Percentiles rank a stretch among this genome's conserved stretches.
Evolutionary conservation across 2,329 filamentous ascomycete genomes (phyloP).

Genomic region (Fusarium chaquense): DNA sequence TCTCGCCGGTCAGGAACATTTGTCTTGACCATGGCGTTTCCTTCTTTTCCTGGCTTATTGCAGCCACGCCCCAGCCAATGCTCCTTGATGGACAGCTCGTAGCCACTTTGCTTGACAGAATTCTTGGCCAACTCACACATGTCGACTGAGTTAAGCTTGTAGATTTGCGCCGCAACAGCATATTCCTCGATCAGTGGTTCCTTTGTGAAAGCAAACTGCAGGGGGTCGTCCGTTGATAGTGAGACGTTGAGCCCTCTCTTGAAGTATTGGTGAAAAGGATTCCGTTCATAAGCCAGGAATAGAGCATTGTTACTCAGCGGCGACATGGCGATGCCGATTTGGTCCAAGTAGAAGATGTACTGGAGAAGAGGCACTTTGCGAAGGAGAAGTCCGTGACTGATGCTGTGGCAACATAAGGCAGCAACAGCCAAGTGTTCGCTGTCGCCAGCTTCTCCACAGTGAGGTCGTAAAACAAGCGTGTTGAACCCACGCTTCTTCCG

Average conservation of each 20-base stretch:
- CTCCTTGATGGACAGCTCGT: constrained; percentile 88
- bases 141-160: constrained; percentile 95
- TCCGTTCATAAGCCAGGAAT: constrained; percentile 95
- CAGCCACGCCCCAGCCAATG: constrained; percentile 89
- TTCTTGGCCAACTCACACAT: constrained; percentile 99
- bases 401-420: constrained; percentile 93
- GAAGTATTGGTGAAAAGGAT: constrained; percentile 97
- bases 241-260: constrained; percentile 94
- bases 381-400: constrained; percentile 91
- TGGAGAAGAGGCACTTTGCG: constrained; percentile 95
- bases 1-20: constrained; percentile 95
- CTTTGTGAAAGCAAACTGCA: constrained; percentile 98
- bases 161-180: constrained; percentile 96
- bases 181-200: constrained; percentile 99
- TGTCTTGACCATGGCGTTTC: constrained; percentile 94
- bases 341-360: constrained; percentile 97
- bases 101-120: constrained; percentile 94
- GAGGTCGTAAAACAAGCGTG: constrained; percentile 90
- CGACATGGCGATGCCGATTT: constrained; percentile 99
- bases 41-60: constrained; percentile 79
- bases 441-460: constrained; percentile 97
- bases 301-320: constrained; percentile 97
- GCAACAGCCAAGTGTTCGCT: constrained; percentile 95
- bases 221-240: constrained; percentile 93
- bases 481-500: constrained; percentile 93